Evolutionary conservation across 1,284 basidiomycete genomes (phyloP), one percentile per base, ranked within the genome.

Genomic region (Trichosporon coremiiforme): DNA sequence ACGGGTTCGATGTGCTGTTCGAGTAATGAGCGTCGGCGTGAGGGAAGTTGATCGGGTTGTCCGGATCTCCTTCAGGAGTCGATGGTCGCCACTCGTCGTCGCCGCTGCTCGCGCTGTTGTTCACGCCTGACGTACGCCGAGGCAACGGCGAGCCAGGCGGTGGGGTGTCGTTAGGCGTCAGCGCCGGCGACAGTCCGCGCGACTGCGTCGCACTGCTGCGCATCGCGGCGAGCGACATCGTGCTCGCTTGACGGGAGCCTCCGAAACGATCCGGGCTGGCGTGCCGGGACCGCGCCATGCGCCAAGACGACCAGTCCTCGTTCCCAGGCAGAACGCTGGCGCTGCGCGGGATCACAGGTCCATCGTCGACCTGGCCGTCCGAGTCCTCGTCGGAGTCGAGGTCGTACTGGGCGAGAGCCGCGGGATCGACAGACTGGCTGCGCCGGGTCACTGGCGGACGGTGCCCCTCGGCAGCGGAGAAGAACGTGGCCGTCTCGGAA

Each of bases 391-490:
- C 80, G n/a, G 79, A 77, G 41, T 79, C 78, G 8, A 78, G 70
- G 50, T 80, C 79, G 67, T 72, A 75, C 65, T 86, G 78, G 20
- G 83, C 77, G 3, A 79, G 75, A 4, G 75, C 71, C 0, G 92
- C 91, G 0, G 93, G 94, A 0, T 92, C 94, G 50, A 96, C 86
- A 0, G 95, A 97, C 4, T 88, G 86, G 3, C 90, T 88, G 7
- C 93, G 87, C 9, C 88, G 84, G 4, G 73, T 70, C 17, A 33
- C 57, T 22, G 57, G 57, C 57, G 29, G 57, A 13, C 57, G 17
- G 75, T 77, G 57, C 6, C 57, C 57, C 8, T 62, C 57, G 10
- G 73, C 71, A 0, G 88, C 91, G 67, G 87, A 87, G 81, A 95
- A 98, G 82, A 92, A 90, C 5, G 89, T 88, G 50, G 89, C 88